Base-by-base conservation (phyloP, 129 eudicot species). In the Mikania micrantha region DNA sequence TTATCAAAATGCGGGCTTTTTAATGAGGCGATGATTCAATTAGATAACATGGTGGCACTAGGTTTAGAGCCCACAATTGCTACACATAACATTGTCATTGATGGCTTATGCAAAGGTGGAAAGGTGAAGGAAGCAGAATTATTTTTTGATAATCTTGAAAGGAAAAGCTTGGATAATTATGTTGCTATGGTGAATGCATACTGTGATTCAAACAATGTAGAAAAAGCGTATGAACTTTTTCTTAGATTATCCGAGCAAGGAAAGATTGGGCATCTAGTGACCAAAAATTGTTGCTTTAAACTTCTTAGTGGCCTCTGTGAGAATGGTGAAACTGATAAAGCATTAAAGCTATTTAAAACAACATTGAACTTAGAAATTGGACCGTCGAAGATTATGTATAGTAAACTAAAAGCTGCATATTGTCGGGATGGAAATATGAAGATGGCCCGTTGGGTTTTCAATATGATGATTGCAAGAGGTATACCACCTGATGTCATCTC, bases 111-210 rank as follows among this genome's bases (percentile, higher is more conserved):
- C 38, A 42, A 74, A 5, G 76, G 76, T 34, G 85, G 93, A 44
- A 83, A 81, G 78, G 81, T 81, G 52, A 66, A 74, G 53, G 85
- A 88, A 78, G 97, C 97, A 24, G 82, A 76, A 66, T 47, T 3
- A 21, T 83, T 75, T 80, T 79, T 91, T 21, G 36, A 48, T 52
- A 47, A 73, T 71, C 67, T 91, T 59, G 88, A 67, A 59, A 76
- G 74, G 9, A 91, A 87, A 73, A 56, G 80, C 66, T 53, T 63
- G 16, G 84, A 70, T 56, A 79, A 72, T 74, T 80, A 85, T 81
- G 74, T 80, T 77, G 78, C 94, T 59, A 83, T 83, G 93, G 60
- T 91, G 16, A 81, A 69, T 24, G 86, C 88, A 49, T 91, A 78
- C 32, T 91, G 93, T 79, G 85, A 85, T 60, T 74, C 82, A 12